phyloP scores from a whole-genome alignment of 2,329 filamentous ascomycete species.

The Coleophoma cylindrospora region DNA sequence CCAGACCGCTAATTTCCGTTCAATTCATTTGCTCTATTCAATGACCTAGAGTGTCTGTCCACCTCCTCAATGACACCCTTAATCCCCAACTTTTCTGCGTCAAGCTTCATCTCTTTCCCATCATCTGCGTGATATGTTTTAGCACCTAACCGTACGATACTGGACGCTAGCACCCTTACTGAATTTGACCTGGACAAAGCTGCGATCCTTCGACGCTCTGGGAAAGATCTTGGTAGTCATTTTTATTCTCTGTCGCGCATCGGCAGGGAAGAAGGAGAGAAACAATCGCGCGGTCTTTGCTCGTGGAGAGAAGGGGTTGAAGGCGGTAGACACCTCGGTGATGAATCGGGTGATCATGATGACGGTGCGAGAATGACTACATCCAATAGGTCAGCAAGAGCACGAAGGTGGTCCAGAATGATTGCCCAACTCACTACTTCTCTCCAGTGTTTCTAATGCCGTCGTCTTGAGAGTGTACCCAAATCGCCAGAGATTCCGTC shows the following conservation, averaged over 20 bases:
- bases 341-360: constrained; percentile 83
- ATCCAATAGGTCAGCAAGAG: too few relatives aligned
- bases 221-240: constrained; percentile 75
- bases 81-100: constrained; percentile 77
- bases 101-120: constrained; percentile 81
- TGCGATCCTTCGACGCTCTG: constrained; percentile 61
- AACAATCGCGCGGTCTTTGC: constrained; percentile 84
- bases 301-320: constrained; percentile 83
- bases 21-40: constrained; percentile 82
- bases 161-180: constrained; percentile 48
- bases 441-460: too few relatives aligned
- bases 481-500: background rate
- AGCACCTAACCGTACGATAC: background rate
- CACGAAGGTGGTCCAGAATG: too few relatives aligned
- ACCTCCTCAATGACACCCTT: constrained; percentile 85
- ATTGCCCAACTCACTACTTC: too few relatives aligned
- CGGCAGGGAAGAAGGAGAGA: constrained; percentile 76
- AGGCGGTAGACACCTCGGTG: constrained; percentile 77
- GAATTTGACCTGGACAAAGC: constrained; percentile 74
- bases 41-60: constrained; percentile 76
- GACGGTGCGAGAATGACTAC: background rate
- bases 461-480: too few relatives aligned
- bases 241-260: constrained; percentile 71
- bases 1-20: constrained; percentile 31
- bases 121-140: constrained; percentile 57